Base-by-base conservation (phyloP, 2,329 filamentous ascomycete species). In the Microcyclospora pomicola region DNA sequence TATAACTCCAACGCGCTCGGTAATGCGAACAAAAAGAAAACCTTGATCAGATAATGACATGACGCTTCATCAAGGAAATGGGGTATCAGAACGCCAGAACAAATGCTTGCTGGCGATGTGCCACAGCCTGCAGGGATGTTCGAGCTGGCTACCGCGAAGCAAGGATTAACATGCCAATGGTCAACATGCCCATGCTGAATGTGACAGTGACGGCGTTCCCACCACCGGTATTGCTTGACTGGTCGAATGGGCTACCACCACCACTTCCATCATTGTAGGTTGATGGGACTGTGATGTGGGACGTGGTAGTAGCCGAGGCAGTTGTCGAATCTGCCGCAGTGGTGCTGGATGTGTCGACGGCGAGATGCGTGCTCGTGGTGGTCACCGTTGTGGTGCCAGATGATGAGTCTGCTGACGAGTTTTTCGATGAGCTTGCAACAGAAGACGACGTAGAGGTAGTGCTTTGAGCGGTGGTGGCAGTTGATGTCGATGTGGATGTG, bases 181-280 rank as follows among this genome's bases (percentile, higher is more conserved):
- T 24, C 19, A 24, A 24, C 19, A 24, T 7, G 19, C 19, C 19
- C 19, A 24, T 33, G 34, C 15, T 35, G 37, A n/a, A 33, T 31
- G 9, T 28, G 15, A 3, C 31, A 15, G 10, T 11, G 27, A n/a
- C 19, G 19, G 7, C 19, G 7, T 24, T 24, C 19, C 5, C 19
- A 24, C 19, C 7, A 7, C 19, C 19, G 19, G 19, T 24, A 7
- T 24, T 7, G 19, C 19, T 24, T 24, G 4, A 7, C 19, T 24
- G 19, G 42, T 66, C 63, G 41, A 68, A 67, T 5, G 64, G 65
- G 37, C 60, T 64, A n/a, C 65, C 65, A 12, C 63, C 63, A 14
- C 63, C 62, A 10, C 57, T 61, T 13, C 42, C 40, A 16, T 58
- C 53, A 14, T 53, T 44, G 35, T 54, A 59, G 9, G 53, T 54